These are phyloP conservation scores for Epichloe sibirici DNA, from an alignment of 2,329 filamentous ascomycete genomes.

Conservation along the genomic window DNA sequence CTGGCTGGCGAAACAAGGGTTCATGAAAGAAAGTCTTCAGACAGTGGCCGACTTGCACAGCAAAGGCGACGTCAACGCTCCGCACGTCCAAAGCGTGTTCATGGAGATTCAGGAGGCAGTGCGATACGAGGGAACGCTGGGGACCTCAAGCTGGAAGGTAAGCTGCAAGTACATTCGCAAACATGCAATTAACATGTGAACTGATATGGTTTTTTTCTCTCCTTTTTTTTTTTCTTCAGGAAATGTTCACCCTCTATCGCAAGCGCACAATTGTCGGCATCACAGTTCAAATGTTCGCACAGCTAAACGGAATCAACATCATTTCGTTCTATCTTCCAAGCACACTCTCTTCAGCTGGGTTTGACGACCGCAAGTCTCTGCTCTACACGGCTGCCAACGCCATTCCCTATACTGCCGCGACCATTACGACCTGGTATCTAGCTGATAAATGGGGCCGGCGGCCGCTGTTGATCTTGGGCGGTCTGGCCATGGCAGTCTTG, in stretches of 20 bases:
- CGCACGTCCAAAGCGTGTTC: conserved; percentile 23
- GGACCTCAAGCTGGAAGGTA: conserved; percentile 4
- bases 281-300: conserved; percentile 27
- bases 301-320: conserved; percentile 29
- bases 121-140: conserved; percentile 7
- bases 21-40: conserved; percentile 18
- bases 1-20: conserved; percentile 27
- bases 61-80: conserved; percentile 20
- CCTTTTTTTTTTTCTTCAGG: conserved; percentile 9
- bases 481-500: conserved; percentile 5
- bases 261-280: conserved; percentile 29
- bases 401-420: conserved; percentile 26
- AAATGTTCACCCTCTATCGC: conserved; percentile 30
- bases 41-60: conserved; percentile 28
- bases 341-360: conserved; percentile 22
- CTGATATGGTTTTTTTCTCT: background rate
- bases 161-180: background rate
- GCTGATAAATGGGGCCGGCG: conserved; percentile 27
- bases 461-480: conserved; percentile 21
- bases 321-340: conserved; percentile 29
- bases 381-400: conserved; percentile 28
- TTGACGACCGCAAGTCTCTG: conserved; percentile 23
- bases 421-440: conserved; percentile 25
- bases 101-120: conserved; percentile 8
- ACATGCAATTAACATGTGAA: background rate